phyloP scores from a whole-genome alignment of 2,329 filamentous ascomycete species.

The Fusarium falciforme region DNA sequence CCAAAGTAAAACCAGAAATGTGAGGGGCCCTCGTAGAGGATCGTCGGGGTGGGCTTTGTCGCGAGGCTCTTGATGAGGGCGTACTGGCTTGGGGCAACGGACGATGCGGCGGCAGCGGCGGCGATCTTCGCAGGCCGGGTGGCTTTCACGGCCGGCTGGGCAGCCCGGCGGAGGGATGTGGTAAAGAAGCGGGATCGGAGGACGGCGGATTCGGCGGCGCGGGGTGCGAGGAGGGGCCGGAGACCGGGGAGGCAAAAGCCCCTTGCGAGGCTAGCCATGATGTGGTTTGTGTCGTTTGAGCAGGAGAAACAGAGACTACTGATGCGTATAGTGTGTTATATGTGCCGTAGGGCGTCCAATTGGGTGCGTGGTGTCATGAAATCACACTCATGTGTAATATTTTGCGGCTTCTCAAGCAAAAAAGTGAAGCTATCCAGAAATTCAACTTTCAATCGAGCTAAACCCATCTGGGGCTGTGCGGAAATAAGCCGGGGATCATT shows the following conservation, averaged over 20 bases:
- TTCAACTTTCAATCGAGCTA: slow-evolving; percentile 16
- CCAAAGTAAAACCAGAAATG: slow-evolving; percentile 72
- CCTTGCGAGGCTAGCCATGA: slow-evolving; percentile 49
- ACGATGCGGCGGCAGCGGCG: slow-evolving; percentile 21
- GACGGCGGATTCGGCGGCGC: slow-evolving; percentile 36
- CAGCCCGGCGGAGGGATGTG: slow-evolving; percentile 42
- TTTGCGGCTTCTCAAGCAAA: slow-evolving; percentile 6
- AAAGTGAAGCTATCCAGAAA: slow-evolving; percentile 41
- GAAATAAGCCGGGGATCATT: slow-evolving; percentile 27
- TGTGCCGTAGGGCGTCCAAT: neutral
- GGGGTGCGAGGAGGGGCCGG: slow-evolving; percentile 38
- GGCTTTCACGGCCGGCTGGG: slow-evolving; percentile 30
- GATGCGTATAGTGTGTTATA: neutral
- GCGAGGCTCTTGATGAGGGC: slow-evolving; percentile 68
- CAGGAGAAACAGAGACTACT: neutral
- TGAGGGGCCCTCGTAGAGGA: slow-evolving; percentile 73
- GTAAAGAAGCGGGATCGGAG: slow-evolving; percentile 46
- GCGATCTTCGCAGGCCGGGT: slow-evolving; percentile 21
- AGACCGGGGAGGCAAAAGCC: slow-evolving; percentile 45
- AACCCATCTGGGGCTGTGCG: slow-evolving; percentile 11
- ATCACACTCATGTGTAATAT: slow-evolving; percentile 13
- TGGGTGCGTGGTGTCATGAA: slow-evolving; percentile 13
- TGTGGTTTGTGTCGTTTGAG: neutral
- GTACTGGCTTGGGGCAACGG: slow-evolving; percentile 47
- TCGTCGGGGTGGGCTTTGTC: slow-evolving; percentile 64